Evolutionary conservation across 352 stramenopile species (phyloP), one percentile per base, ranked within the genome.

Genomic region (Pythium aquatile): DNA sequence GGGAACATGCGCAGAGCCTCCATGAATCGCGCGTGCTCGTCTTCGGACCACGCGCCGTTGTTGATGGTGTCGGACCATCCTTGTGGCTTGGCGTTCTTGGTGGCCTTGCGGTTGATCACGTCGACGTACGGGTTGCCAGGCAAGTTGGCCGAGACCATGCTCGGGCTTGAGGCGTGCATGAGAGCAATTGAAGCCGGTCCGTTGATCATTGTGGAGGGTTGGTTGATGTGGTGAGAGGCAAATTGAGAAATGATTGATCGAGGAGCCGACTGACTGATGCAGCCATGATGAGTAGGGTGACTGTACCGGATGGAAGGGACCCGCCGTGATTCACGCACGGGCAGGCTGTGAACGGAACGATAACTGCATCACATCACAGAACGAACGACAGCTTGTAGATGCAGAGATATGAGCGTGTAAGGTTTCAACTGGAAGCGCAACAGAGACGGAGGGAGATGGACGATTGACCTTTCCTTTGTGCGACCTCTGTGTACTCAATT

Each of bases 21-120:
- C 26, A 74, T 55, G 47, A 74, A 74, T 28, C 68, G 68, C 10
- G 65, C 49, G 44, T 74, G 68, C 46, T 74, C 68, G 5, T 74
- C 68, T 8, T 71, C 47, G 17, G 63, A 61, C 68, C 68, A 74
- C n/a, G 63, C 55, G 28, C 63, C 63, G 24, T 61, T 61, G 35
- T 68, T 68, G 33, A 68, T 68, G 11, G 55, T 5, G 35, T 62
- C 47, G 32, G 39, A 61, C 52, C 59, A 66, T 26, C 59, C 59
- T 13, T 66, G 59, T 24, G 59, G 59, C 30, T 55, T 55, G 2
- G 59, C 16, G 35, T 42, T 42, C 13, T 29, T 24, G 0, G 58
- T 11, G 8, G 42, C 35, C 54, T 61, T 61, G 54, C 53, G 61
- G 53, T 57, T 39, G 30, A 52, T 57, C 26, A 61, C 46, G 11